A percentile compares a stretch with the other conserved stretches of the same genome.
Evolutionary conservation across 192 early-diverging fungal genomes (phyloP).

Genomic region (Diversispora eburnea): DNA sequence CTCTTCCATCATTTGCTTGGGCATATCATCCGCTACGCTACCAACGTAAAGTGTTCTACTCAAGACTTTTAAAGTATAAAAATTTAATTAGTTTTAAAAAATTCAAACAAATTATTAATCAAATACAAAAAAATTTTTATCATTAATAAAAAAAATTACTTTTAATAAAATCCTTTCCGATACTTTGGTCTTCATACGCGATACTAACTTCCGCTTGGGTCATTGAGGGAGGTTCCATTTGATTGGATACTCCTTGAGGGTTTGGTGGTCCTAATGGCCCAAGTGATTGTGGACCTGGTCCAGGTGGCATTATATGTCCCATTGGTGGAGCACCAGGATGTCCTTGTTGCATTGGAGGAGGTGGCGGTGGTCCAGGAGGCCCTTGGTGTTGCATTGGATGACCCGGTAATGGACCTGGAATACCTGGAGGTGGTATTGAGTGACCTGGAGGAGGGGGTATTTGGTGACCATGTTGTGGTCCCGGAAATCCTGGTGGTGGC

Average conservation of each 20-base stretch:
- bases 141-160: constrained; percentile 8
- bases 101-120: not conserved
- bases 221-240: too few species aligned
- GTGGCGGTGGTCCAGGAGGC: constrained; percentile 5
- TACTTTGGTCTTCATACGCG: constrained; percentile 19
- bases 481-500: not conserved
- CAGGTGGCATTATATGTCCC: constrained; percentile 6
- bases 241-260: not conserved
- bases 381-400: constrained; percentile 1
- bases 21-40: constrained; percentile 35
- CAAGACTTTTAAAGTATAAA: constrained; percentile 32
- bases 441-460: constrained; percentile 7
- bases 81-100: not conserved
- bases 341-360: not conserved
- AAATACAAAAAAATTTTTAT: not conserved
- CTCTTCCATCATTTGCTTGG: constrained; percentile 30
- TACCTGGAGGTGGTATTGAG: not conserved
- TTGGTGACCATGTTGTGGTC: not conserved
- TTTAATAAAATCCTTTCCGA: constrained; percentile 23
- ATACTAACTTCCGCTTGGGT: constrained; percentile 1
- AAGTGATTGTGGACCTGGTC: not conserved
- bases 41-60: constrained; percentile 44
- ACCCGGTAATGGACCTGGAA: not conserved
- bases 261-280: not conserved
- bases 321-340: not conserved